phyloP scores from a whole-genome alignment of 176 grass and related monocot genomes.

The Ananas comosus region DNA sequence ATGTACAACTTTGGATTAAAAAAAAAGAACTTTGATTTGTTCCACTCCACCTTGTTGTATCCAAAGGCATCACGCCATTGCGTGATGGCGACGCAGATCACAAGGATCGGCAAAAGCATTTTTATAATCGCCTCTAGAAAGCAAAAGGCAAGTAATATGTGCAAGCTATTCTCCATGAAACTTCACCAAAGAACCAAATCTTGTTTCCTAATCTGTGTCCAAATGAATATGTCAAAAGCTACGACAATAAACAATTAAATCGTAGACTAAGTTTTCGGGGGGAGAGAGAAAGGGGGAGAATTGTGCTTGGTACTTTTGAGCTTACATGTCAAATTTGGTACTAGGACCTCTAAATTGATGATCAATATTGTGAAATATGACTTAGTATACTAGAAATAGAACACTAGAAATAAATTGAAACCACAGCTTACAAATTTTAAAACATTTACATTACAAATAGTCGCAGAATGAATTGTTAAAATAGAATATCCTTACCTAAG shows the following conservation, averaged over 20 bases:
- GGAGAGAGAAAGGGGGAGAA: no score
- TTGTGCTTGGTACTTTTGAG: no score
- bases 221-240: not conserved
- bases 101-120: not conserved
- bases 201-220: not conserved
- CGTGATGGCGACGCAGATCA: not conserved
- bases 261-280: no score
- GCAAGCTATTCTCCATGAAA: not conserved
- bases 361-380: no score
- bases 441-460: no score
- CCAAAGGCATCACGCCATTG: not conserved
- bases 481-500: no score
- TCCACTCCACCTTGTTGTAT: not conserved
- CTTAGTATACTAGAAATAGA: no score
- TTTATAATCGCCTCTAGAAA: constrained; percentile 2
- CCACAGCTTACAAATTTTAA: no score
- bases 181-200: not conserved
- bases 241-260: not conserved
- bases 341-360: no score
- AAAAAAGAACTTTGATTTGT: not conserved
- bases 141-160: not conserved
- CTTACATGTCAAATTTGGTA: no score
- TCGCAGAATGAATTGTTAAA: no score
- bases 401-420: no score
- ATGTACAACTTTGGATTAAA: not conserved